These are phyloP conservation scores for Ogataea ramenticola DNA, from an alignment of 805 yeast genomes.

Conservation along the genomic window DNA sequence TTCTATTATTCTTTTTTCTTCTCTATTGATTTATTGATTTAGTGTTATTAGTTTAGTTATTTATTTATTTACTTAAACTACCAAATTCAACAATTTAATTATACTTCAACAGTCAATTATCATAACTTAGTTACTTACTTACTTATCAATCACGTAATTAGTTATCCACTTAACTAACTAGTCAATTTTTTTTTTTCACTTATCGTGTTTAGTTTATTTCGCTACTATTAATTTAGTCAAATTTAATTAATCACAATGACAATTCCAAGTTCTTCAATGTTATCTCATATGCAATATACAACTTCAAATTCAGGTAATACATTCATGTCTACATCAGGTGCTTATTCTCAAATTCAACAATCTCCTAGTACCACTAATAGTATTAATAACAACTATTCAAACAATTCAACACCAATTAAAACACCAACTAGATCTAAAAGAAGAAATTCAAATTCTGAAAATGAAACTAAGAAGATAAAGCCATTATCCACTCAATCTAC, in stretches of 20 bases:
- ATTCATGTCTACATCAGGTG: background rate
- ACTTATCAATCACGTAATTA: no score
- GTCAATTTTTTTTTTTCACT: no score
- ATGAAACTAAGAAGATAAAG: conserved; percentile 23
- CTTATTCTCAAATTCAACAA: background rate
- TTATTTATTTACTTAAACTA: no score
- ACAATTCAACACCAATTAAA: conserved; percentile 3
- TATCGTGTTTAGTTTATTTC: background rate
- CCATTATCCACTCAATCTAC: conserved; percentile 5
- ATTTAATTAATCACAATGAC: background rate
- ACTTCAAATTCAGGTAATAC: background rate
- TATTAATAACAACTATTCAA: background rate
- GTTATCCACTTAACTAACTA: no score
- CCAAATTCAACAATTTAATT: no score
- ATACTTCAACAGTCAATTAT: no score
- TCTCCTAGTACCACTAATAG: background rate
- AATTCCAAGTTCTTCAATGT: background rate
- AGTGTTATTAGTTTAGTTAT: no score
- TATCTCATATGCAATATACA: background rate
- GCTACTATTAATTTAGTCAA: background rate
- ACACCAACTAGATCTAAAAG: conserved; percentile 26
- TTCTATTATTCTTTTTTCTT: no score
- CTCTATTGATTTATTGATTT: no score
- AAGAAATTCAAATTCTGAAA: conserved; percentile 27
- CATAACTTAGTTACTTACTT: no score